Base-by-base conservation (phyloP, 257 asterid species). In the Prunella vulgaris region DNA sequence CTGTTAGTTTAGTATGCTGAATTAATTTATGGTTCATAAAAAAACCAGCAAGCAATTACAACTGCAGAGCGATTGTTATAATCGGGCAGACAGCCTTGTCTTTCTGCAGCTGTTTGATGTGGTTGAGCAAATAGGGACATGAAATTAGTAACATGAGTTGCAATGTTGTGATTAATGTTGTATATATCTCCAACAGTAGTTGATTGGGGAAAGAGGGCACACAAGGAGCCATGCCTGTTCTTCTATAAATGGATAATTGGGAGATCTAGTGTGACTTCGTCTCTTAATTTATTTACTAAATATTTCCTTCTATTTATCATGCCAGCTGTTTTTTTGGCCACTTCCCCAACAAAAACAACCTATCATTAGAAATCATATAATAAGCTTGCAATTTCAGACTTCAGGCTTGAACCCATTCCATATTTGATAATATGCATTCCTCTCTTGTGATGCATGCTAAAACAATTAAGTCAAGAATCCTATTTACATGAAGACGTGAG, bases 311-410 rank as follows among this genome's bases (percentile, higher is more conserved):
- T 65, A 72, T 64, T 79, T 58, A 76, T 74, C 76, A 67, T 63
- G 79, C 80, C 81, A 79, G 87, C 84, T 79, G 76, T n/a, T 68
- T 48, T 57, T 72, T 78, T 71, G 62, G 76, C 77, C 49, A 37
- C 71, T 72, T 49, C 54, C 77, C 81, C 64, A 12, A 40, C 13
- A 61, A 67, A n/a, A 59, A 77, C 53, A 38, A 66, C 66, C 69
- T 68, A 59, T 69, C 63, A 62, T 53, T 61, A 49, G 33, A 33
- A 38, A 38, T 13, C n/a, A n/a, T n/a, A n/a, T n/a, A n/a, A n/a
- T n/a, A n/a, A n/a, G n/a, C 52, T 32, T 69, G 51, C 62, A 37
- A 46, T 48, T 15, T 66, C 25, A 1, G 17, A n/a, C n/a, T n/a
- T n/a, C n/a, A 73, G 53, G 8, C 22, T 68, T 46, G 62, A 68